Base-by-base conservation (phyloP, 2,329 filamentous ascomycete genomes). In the Clarireedia paspali region DNA sequence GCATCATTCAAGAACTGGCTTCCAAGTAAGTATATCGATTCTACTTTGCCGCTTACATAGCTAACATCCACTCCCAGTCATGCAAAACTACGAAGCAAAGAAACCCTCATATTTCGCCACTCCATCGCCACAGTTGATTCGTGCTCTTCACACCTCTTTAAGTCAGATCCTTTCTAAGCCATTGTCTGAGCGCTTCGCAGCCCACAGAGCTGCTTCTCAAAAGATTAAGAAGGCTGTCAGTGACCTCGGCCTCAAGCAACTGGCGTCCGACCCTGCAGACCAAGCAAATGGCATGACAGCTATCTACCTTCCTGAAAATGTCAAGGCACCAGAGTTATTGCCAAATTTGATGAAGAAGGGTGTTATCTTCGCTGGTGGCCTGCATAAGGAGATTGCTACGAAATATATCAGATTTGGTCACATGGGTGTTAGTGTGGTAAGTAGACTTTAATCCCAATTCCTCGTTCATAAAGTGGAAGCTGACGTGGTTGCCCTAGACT, bases 81-180 rank as follows among this genome's bases (percentile, higher is more conserved):
- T 99, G 92, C 85, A 94, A 76, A 97, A 96, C 76, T 99, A 99
- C 74, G 94, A 99, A 76, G 89, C 90, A 62, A 90, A 91, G 78
- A 99, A 97, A 77, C 84, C 94, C 39, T 95, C 91, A 2, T 99
- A 99, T 78, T 99, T 99, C 69, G 94, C 94, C 39, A 99, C 94
- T 1, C 94, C 94, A 0, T 91, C 91, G 4, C 94, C 94, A 14
- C 94, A 99, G 74, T 83, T 99, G 50, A 80, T 99, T 64, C 92
- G 88, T 73, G 94, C 94, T 48, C 82, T 99, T 38, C 87, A 99
- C 79, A 96, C 91, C 7, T 82, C 91, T 2, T 79, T 99, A 27
- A 86, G 78, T 56, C 90, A 96, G 72, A 94, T 97, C 68, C 81
- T 95, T 50, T 79, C 86, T n/a, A 80, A 80, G 56, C 88, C 91